These are phyloP conservation scores for Solanum microdontum DNA, from an alignment of 257 asterid genomes.

Conservation along the genomic window DNA sequence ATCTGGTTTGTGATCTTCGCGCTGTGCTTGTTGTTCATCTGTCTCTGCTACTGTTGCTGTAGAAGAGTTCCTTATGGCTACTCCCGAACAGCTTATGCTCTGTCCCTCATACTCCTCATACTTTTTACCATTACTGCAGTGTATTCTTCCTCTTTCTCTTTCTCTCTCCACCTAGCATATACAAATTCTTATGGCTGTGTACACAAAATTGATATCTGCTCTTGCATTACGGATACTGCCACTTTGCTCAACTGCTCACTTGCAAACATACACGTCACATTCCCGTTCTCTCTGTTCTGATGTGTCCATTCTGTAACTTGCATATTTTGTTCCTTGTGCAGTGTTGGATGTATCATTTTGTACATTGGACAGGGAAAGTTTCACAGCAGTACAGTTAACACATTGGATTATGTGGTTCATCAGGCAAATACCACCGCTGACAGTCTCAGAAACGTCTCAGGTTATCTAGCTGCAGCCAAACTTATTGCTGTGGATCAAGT, in stretches of 20 bases:
- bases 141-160: constrained; percentile 24
- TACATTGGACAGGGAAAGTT: constrained; percentile 62
- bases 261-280: background rate
- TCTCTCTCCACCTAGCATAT: background rate
- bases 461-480: constrained; percentile 71
- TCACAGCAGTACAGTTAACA: constrained; percentile 33
- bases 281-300: background rate
- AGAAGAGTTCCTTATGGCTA: constrained; percentile 46
- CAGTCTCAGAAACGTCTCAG: constrained; percentile 54
- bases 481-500: constrained; percentile 47
- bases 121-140: constrained; percentile 44
- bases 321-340: constrained; percentile 21
- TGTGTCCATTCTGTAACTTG: background rate
- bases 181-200: background rate
- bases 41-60: constrained; percentile 45
- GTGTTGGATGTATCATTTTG: constrained; percentile 66
- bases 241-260: background rate
- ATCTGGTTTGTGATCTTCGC: constrained; percentile 58
- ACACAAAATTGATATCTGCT: background rate
- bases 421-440: constrained; percentile 58
- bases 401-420: constrained; percentile 43
- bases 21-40: constrained; percentile 34
- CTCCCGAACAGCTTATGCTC: constrained; percentile 51
- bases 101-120: constrained; percentile 62
- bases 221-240: background rate